phyloP scores from a whole-genome alignment of 352 stramenopile genomes.

The Pythium oligandrum region DNA sequence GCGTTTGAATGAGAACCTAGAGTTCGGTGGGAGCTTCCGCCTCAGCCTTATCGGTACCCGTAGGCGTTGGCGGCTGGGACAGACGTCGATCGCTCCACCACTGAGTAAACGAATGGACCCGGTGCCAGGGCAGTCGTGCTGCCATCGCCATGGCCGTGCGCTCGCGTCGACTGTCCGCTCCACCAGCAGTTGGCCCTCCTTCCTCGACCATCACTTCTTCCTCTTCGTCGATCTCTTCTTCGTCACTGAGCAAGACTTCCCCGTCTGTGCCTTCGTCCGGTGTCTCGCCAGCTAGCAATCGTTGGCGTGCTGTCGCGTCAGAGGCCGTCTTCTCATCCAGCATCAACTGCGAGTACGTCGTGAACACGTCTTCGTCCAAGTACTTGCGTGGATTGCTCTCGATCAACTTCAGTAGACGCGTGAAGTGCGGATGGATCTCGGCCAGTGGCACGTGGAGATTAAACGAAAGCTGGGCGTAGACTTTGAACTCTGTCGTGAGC shows the following conservation, averaged over 20 bases:
- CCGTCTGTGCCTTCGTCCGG: slow-evolving; percentile 63
- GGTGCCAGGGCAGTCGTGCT: slow-evolving; percentile 39
- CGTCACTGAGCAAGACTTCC: slow-evolving; percentile 30
- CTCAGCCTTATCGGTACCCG: not conserved
- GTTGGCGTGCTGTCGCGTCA: slow-evolving; percentile 6
- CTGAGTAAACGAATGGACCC: slow-evolving; percentile 61
- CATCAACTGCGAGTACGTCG: slow-evolving; percentile 66
- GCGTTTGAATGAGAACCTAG: slow-evolving; percentile 42
- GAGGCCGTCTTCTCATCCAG: slow-evolving; percentile 53
- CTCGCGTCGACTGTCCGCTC: too few species aligned
- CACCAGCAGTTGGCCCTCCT: too few species aligned
- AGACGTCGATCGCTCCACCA: slow-evolving; percentile 62
- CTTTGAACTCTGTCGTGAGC: slow-evolving; percentile 85
- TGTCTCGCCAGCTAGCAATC: slow-evolving; percentile 31
- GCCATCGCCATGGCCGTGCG: too few species aligned
- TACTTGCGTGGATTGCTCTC: slow-evolving; percentile 89
- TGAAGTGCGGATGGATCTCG: slow-evolving; percentile 86
- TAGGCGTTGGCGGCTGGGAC: not conserved
- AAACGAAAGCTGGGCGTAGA: slow-evolving; percentile 89
- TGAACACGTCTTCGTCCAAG: slow-evolving; percentile 82
- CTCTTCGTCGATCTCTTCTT: slow-evolving; percentile 22
- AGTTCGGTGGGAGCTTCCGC: not conserved
- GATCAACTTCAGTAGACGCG: slow-evolving; percentile 76
- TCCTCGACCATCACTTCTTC: not conserved
- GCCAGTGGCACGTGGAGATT: slow-evolving; percentile 74